Evolutionary conservation across 345 rosid species (phyloP), one percentile per base, ranked within the genome.

Genomic region (Mercurialis annua): DNA sequence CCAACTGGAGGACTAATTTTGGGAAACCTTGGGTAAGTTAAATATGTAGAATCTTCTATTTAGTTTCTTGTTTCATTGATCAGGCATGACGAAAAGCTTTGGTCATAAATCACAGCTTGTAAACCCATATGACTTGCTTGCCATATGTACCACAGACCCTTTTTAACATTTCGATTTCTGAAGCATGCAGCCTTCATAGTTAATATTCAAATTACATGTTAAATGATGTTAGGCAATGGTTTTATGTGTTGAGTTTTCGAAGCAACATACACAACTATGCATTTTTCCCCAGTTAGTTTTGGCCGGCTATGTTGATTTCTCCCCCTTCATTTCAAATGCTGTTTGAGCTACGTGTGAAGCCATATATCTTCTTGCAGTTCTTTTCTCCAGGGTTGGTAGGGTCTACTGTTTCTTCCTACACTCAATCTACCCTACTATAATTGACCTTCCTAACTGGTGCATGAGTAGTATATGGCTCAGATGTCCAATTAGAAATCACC

Each of bases 1-100:
- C 98, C 98, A 49, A 93, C 98, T 4, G 98, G 98, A 66, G 98
- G 98, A 79, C 60, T 91, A 67, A 87, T 93, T 29, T 90, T 93
- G 97, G 98, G 98, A 69, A 90, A 89, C 72, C 81, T 80, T 65
- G 98, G 98, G 98, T 93, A 76, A 73, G 85, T 75, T 59, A 36
- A 26, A n/a, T n/a, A n/a, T n/a, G n/a, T n/a, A n/a, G n/a, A n/a
- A 10, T 43, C 65, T 46, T 70, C 10, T 27, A 40, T 62, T 67
- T 26, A 34, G 8, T 16, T 73, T n/a, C 26, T 1, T 11, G 34
- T 54, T 49, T 31, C 38, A 54, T 29, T 21, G n/a, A 52, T 58
- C 24, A 33, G 16, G 30, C 31, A 20, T 21, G 17, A 31, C 21
- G 21, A 27, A 20, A 49, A 15, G 31, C 34, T 50, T 34, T 29